Base-by-base conservation (phyloP, 805 yeast genomes). In the Barnettozyma botsteinii region DNA sequence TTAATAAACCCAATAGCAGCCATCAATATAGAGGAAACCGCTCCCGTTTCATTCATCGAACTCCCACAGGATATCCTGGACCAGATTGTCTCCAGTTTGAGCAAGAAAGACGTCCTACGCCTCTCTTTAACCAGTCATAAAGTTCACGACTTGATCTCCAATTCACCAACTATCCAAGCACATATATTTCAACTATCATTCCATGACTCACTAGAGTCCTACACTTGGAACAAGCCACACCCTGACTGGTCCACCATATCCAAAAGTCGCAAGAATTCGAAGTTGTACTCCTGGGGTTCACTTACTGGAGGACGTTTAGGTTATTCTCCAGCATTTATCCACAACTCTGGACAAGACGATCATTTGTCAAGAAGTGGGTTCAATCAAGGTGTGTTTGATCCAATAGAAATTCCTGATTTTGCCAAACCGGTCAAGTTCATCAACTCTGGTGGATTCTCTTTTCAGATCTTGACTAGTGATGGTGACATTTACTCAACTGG, bases 381-480 rank as follows among this genome's bases (percentile, higher is more conserved):
- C 21, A 46, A 42, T 12, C 48, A 49, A 26, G 61, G 65, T 7
- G 65, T 71, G 3, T 57, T 55, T 34, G 57, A 53, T 8, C 77
- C 79, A 2, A 57, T 66, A 1, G 49, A 54, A 39, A 59, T 73
- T 4, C 47, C 59, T 2, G 58, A 60, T 3, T 59, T 76, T 32
- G 57, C 63, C 5, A 53, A 35, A 2, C 55, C 73, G 2, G 52
- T 56, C n/a, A 47, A 69, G 1, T 80, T 75, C 47, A 62, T 81
- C 1, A 64, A 73, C 19, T 77, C 79, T 8, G 83, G 83, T 23
- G 91, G 91, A 2, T 81, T 69, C 51, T 71, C 79, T 4, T 76
- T 79, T 45, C 77, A 77, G 37, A 61, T 82, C 3, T 60, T 82
- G 26, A 72, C 82, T 0, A 65, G 67, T 22, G 57, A 67, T 1